These are phyloP conservation scores for Diaporthe citriasiana DNA, from an alignment of 2,329 filamentous ascomycete species.

Conservation along the genomic window DNA sequence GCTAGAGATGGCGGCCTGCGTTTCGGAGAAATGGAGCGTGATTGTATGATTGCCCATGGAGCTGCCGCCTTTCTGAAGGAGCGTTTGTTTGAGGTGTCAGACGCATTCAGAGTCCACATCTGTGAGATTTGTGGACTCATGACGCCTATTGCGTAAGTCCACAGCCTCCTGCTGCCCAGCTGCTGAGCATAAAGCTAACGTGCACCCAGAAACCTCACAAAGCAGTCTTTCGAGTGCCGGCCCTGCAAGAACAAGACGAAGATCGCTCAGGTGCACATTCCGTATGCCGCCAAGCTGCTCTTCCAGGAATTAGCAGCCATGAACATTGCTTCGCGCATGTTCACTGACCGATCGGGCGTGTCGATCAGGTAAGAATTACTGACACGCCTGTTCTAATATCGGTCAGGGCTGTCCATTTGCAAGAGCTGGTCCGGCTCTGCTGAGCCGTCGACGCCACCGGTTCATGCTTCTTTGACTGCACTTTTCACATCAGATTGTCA, in stretches of 20 bases:
- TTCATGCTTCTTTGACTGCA: not conserved
- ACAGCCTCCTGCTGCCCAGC: constrained; percentile 1
- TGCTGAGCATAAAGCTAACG: constrained; percentile 52
- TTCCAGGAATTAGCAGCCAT: constrained; percentile 99
- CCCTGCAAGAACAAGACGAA: constrained; percentile 99
- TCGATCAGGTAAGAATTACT: constrained; percentile 69
- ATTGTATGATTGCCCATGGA: constrained; percentile 99
- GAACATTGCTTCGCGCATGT: constrained; percentile 99
- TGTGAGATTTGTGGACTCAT: constrained; percentile 99
- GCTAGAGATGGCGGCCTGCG: constrained; percentile 97
- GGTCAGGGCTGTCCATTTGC: not conserved
- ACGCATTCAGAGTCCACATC: constrained; percentile 97
- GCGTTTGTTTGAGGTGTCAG: constrained; percentile 95
- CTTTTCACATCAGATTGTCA: constrained; percentile 34
- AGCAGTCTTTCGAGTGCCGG: constrained; percentile 95
- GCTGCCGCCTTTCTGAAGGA: constrained; percentile 98
- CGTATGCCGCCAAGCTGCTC: constrained; percentile 96
- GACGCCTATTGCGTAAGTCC: constrained; percentile 96
- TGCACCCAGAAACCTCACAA: constrained; percentile 82
- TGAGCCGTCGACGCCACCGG: not conserved
- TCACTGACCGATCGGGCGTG: constrained; percentile 85
- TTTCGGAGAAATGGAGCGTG: constrained; percentile 99
- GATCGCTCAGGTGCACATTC: constrained; percentile 97
- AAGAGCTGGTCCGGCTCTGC: not conserved
- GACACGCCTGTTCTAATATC: not conserved